These are phyloP conservation scores for Marasmius oreades DNA, from an alignment of 1,284 basidiomycete genomes.

Conservation along the genomic window DNA sequence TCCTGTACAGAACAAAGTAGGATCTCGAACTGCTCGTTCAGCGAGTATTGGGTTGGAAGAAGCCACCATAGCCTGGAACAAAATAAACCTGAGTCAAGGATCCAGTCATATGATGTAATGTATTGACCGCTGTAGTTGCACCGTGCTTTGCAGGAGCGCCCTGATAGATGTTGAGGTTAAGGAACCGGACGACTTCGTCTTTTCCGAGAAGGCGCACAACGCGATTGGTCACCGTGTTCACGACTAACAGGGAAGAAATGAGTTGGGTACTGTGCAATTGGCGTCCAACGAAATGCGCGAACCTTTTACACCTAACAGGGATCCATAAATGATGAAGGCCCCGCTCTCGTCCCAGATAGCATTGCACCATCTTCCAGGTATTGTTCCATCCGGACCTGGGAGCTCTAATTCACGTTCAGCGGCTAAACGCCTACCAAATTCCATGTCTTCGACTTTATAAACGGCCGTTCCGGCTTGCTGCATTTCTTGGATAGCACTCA, in stretches of 20 bases:
- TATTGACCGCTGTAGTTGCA: slow-evolving; percentile 71
- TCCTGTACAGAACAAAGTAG: slow-evolving; percentile 90
- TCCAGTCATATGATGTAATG: not conserved
- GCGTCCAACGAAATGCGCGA: slow-evolving; percentile 17
- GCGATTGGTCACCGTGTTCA: slow-evolving; percentile 92
- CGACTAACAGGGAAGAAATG: slow-evolving; percentile 50
- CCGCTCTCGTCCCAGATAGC: slow-evolving; percentile 97
- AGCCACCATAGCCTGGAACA: slow-evolving; percentile 83
- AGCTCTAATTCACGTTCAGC: slow-evolving; percentile 89
- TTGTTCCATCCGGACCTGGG: slow-evolving; percentile 63
- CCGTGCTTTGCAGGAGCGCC: slow-evolving; percentile 89
- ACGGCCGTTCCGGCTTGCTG: slow-evolving; percentile 91
- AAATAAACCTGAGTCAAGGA: slow-evolving; percentile 1
- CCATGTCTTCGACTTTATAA: slow-evolving; percentile 97
- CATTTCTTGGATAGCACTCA: slow-evolving; percentile 93
- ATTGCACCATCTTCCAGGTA: slow-evolving; percentile 75
- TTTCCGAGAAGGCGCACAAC: slow-evolving; percentile 91
- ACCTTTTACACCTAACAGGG: slow-evolving; percentile 95
- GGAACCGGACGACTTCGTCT: slow-evolving; percentile 90
- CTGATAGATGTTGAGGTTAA: slow-evolving; percentile 90
- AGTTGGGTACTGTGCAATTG: not conserved
- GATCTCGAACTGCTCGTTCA: slow-evolving; percentile 80
- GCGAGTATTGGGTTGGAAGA: slow-evolving; percentile 94
- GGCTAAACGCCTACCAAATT: slow-evolving; percentile 95
- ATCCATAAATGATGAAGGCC: slow-evolving; percentile 90